Evolutionary conservation across 139 green algal genomes (phyloP).

Genomic region (Tetraselmis chui): DNA sequence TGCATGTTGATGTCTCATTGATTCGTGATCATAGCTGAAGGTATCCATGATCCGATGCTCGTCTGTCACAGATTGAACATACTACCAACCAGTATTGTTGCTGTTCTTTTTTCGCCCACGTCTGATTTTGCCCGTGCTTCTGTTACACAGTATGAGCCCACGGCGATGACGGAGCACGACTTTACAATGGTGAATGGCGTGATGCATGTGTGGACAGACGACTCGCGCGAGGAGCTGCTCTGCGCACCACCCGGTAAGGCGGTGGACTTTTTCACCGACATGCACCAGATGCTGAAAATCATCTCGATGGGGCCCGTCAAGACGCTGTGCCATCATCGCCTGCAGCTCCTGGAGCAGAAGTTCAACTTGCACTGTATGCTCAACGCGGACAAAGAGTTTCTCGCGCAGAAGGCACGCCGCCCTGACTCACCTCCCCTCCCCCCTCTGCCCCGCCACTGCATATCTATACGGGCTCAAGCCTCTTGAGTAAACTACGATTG

Average conservation of each 20-base stretch:
- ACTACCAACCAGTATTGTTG: no score
- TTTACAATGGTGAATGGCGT: slow-evolving; percentile 90
- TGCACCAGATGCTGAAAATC: slow-evolving; percentile 69
- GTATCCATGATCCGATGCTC: no score
- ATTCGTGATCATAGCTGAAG: no score
- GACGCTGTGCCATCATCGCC: slow-evolving; percentile 86
- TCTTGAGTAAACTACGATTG: no score
- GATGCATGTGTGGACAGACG: slow-evolving; percentile 55
- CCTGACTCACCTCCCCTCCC: background rate
- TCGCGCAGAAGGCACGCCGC: slow-evolving; percentile 84
- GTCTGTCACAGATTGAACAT: no score
- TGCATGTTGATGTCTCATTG: no score
- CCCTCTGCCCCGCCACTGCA: background rate
- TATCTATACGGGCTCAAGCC: no score
- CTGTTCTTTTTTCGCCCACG: no score
- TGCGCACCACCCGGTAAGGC: slow-evolving; percentile 57
- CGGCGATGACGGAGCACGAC: slow-evolving; percentile 40
- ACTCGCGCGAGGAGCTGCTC: slow-evolving; percentile 2
- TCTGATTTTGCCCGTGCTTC: no score
- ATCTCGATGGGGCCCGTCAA: slow-evolving; percentile 70
- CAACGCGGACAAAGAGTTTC: slow-evolving; percentile 96
- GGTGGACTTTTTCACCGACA: slow-evolving; percentile 89
- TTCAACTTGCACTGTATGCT: slow-evolving; percentile 98
- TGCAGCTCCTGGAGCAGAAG: slow-evolving; percentile 97
- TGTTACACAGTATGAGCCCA: slow-evolving; percentile 33